Conservation (phyloP, 2,329 filamentous ascomycete species). For the Sporothrix protearum region DNA sequence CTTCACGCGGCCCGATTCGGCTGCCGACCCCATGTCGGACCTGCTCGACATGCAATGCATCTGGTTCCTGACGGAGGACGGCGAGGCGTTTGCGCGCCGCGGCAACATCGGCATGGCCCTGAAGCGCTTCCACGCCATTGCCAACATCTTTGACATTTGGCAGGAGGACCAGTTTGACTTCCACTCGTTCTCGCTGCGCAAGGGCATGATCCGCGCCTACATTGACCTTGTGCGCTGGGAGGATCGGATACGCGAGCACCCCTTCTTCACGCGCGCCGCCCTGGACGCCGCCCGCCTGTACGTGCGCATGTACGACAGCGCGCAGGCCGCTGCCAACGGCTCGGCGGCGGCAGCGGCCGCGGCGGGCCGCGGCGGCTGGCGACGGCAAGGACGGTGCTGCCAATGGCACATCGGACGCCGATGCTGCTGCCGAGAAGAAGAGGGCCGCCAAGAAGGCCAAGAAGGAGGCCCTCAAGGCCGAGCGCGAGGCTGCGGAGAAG, state of each 20-base stretch:
- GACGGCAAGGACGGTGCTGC: slow-evolving; percentile 44
- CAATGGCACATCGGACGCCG: slow-evolving; percentile 41
- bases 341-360: too few species aligned
- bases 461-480: slow-evolving; percentile 61
- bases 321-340: slow-evolving; percentile 31
- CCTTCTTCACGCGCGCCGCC: slow-evolving; percentile 84
- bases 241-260: slow-evolving; percentile 83
- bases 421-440: slow-evolving; percentile 74
- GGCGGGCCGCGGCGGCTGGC: slow-evolving; percentile 55
- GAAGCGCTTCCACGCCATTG: slow-evolving; percentile 85
- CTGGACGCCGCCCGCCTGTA: slow-evolving; percentile 79
- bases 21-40: slow-evolving; percentile 83
- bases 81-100: slow-evolving; percentile 79
- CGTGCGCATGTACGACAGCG: slow-evolving; percentile 66
- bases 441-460: slow-evolving; percentile 88
- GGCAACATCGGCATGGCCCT: slow-evolving; percentile 79
- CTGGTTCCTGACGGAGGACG: slow-evolving; percentile 95
- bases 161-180: slow-evolving; percentile 99
- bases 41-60: slow-evolving; percentile 97
- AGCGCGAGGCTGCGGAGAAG: slow-evolving; percentile 75
- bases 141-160: slow-evolving; percentile 95
- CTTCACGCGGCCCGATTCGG: slow-evolving; percentile 88
- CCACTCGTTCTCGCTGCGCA: slow-evolving; percentile 94
- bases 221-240: slow-evolving; percentile 97
- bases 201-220: slow-evolving; percentile 92